Base-by-base conservation (phyloP, 129 eudicot genomes). In the Flaveria trinervia region DNA sequence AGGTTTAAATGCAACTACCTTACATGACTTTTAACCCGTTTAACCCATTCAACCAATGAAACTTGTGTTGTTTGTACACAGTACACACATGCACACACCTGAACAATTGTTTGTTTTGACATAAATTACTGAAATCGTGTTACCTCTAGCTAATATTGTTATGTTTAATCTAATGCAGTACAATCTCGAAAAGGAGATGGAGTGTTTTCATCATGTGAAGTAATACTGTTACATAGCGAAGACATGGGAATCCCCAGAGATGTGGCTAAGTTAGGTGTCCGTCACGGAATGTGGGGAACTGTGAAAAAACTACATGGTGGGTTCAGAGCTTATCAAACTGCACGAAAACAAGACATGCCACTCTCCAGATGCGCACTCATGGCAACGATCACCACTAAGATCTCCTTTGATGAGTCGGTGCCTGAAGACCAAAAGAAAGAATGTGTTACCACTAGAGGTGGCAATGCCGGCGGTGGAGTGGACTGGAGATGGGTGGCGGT, bases 231-330 rank as follows among this genome's bases (percentile, higher is more conserved):
- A 14, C 98, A 93, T 76, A 89, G 89, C 10, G 98, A 94, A 80
- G 98, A 94, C 81, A 94, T 94, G 98, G 98, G 98, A 26, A 94
- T 94, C 76, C 98, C 98, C 7, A 82, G 90, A 69, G 98, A 94
- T 9, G 98, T 93, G 33, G 97, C 98, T 39, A 90, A 91, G 68
- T 60, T 93, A 28, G 98, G 97, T 9, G 93, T 93, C 48, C 97
- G 97, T 48, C 96, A 89, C 12, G 98, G 98, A 41, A 93, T 93
- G 98, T 93, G 98, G 98, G 98, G 97, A 61, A 87, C 98, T 22
- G 96, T 93, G 45, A 90, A 93, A 82, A 93, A 88, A 62, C 65
- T 91, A 0, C 91, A 93, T 25, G 82, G 91, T 16, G 98, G 98
- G 57, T 87, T 93, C 52, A 80, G 97, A 77, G 90, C 96, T 20